Evolutionary conservation across 2,329 filamentous ascomycete genomes (phyloP).

Genomic region (Talaromyces sp.): DNA sequence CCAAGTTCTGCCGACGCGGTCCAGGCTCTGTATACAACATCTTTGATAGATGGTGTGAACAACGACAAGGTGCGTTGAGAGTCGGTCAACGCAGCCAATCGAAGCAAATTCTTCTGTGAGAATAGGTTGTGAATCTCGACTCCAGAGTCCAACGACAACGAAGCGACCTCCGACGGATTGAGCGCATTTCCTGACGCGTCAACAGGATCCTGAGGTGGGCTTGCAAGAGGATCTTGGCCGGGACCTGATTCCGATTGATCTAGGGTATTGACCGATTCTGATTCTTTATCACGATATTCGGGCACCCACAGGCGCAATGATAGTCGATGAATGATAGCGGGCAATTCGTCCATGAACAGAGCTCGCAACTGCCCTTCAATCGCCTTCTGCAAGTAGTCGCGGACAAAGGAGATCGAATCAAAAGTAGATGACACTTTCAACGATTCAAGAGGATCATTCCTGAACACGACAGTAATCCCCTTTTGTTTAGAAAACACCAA

Average conservation of each 20-base stretch:
- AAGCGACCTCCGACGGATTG: constrained; percentile 71
- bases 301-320: constrained; percentile 88
- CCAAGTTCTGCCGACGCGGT: constrained; percentile 71
- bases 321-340: constrained; percentile 90
- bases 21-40: constrained; percentile 92
- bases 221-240: constrained; percentile 76
- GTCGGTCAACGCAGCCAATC: constrained; percentile 77
- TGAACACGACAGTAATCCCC: constrained; percentile 91
- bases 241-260: constrained; percentile 58
- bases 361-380: constrained; percentile 92
- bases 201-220: constrained; percentile 76
- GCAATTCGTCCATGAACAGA: constrained; percentile 96
- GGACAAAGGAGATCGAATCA: constrained; percentile 96
- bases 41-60: constrained; percentile 85
- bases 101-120: constrained; percentile 88
- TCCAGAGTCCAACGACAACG: constrained; percentile 73
- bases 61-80: constrained; percentile 88
- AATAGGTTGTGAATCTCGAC: constrained; percentile 85
- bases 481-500: constrained; percentile 97
- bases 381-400: constrained; percentile 92
- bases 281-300: constrained; percentile 68
- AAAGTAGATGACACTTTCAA: constrained; percentile 98
- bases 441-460: constrained; percentile 96
- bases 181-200: constrained; percentile 76
- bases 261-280: constrained; percentile 47